phyloP scores from a whole-genome alignment of 768 basidiomycete species.

The Hericium coralloides region DNA sequence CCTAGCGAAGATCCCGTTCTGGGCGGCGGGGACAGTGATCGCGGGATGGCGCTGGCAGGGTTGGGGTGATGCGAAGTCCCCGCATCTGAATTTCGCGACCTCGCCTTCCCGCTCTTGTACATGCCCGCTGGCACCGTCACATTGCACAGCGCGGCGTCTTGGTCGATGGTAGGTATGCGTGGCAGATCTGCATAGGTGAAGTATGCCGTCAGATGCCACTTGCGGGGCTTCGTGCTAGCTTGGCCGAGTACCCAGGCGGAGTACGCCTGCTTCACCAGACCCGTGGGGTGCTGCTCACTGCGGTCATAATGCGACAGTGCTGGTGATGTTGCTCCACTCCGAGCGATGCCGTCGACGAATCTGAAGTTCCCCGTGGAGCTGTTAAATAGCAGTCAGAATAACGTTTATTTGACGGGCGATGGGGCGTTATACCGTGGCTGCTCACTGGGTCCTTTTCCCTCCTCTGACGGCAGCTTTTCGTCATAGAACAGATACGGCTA shows the following conservation, averaged over 20 bases:
- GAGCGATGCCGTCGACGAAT: slow-evolving; percentile 49
- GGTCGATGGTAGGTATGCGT: slow-evolving; percentile 29
- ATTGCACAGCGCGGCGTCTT: slow-evolving; percentile 26
- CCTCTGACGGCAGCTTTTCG: slow-evolving; percentile 42
- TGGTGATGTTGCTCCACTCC: slow-evolving; percentile 39
- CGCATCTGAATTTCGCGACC: slow-evolving; percentile 27
- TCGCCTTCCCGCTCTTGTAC: slow-evolving; percentile 33
- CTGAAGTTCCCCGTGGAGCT: slow-evolving; percentile 21
- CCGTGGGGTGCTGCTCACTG: slow-evolving; percentile 41
- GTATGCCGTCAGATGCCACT: slow-evolving; percentile 55
- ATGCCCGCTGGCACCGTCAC: slow-evolving; percentile 30
- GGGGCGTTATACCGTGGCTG: slow-evolving; percentile 26
- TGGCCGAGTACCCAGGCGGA: slow-evolving; percentile 49
- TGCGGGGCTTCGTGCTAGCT: slow-evolving; percentile 39
- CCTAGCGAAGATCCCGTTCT: slow-evolving; percentile 1
- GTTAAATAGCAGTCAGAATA: slow-evolving; percentile 19
- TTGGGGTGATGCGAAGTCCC: slow-evolving; percentile 8
- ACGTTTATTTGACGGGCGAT: slow-evolving; percentile 16
- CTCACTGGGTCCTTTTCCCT: slow-evolving; percentile 27
- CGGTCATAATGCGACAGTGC: slow-evolving; percentile 52
- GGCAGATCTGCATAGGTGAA: slow-evolving; percentile 32
- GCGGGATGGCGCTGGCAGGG: not conserved
- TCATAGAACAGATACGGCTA: slow-evolving; percentile 68
- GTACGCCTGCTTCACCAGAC: slow-evolving; percentile 66
- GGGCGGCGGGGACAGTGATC: slow-evolving; percentile 2